Percentiles rank a stretch among this genome's conserved stretches.
These are phyloP conservation scores for Nakazawaea pomicola DNA, from an alignment of 805 yeast species.

Conservation along the genomic window DNA sequence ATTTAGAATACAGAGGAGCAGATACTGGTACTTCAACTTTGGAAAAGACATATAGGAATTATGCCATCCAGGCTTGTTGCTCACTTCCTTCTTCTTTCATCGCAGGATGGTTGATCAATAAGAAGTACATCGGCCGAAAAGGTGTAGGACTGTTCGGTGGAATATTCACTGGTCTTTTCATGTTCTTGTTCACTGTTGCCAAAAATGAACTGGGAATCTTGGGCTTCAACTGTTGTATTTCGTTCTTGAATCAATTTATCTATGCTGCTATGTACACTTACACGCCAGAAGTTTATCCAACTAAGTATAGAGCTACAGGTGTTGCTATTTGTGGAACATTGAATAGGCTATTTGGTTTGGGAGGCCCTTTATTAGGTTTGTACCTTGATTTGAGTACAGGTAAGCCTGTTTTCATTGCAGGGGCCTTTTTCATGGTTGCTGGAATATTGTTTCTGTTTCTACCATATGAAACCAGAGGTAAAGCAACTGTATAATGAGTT, in stretches of 20 bases:
- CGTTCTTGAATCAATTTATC: slow-evolving; percentile 28
- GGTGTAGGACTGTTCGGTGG: slow-evolving; percentile 29
- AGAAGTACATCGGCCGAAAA: slow-evolving; percentile 29
- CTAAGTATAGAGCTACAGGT: slow-evolving; percentile 27
- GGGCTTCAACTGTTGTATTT: slow-evolving; percentile 33
- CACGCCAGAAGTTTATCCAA: slow-evolving; percentile 36
- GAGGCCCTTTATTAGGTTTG: slow-evolving; percentile 23
- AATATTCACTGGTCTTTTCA: slow-evolving; percentile 31
- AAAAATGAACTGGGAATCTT: slow-evolving; percentile 31
- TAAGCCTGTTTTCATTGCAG: slow-evolving; percentile 36
- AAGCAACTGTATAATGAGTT: slow-evolving; percentile 17
- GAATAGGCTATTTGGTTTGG: slow-evolving; percentile 29
- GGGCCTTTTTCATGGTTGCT: slow-evolving; percentile 32
- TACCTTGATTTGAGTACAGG: slow-evolving; percentile 34
- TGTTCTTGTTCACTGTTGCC: slow-evolving; percentile 38
- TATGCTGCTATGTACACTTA: slow-evolving; percentile 37
- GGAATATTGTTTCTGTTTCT: slow-evolving; percentile 27
- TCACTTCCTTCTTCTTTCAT: slow-evolving; percentile 31
- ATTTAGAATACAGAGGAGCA: slow-evolving; percentile 27
- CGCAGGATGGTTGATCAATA: slow-evolving; percentile 24
- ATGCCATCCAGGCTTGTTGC: slow-evolving; percentile 27
- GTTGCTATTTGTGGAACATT: slow-evolving; percentile 20
- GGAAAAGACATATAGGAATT: slow-evolving; percentile 28
- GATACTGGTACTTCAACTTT: slow-evolving; percentile 26
- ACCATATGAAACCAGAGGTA: slow-evolving; percentile 24